Percentiles rank a stretch among this genome's conserved stretches.
These are phyloP conservation scores for Lipomyces mesembrius DNA, from an alignment of 805 yeast species.

Conservation along the genomic window DNA sequence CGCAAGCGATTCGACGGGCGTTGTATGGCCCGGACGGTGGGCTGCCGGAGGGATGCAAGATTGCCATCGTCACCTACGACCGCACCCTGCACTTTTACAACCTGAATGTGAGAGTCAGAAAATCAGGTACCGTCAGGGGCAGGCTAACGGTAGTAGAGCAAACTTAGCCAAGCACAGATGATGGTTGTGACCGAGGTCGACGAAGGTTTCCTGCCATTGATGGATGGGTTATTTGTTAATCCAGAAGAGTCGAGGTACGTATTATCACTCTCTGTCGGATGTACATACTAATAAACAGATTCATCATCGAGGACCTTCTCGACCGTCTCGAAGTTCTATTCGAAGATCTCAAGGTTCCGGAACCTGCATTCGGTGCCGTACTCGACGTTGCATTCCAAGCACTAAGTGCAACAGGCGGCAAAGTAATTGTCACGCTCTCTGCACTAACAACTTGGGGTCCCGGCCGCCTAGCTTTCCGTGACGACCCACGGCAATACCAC, in stretches of 20 bases:
- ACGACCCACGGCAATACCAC: conserved; percentile 40
- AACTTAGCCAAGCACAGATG: conserved; percentile 60
- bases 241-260: conserved; percentile 60
- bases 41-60: conserved; percentile 53
- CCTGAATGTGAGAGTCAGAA: conserved; percentile 52
- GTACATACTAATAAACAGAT: conserved; percentile 41
- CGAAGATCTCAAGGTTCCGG: conserved; percentile 51
- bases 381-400: conserved; percentile 68
- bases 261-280: neutral
- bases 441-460: conserved; percentile 81
- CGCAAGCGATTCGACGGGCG: conserved; percentile 69
- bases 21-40: conserved; percentile 50
- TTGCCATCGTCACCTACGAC: conserved; percentile 80
- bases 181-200: conserved; percentile 69
- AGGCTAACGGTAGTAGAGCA: conserved; percentile 20
- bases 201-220: conserved; percentile 82
- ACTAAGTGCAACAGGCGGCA: conserved; percentile 70
- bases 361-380: conserved; percentile 81
- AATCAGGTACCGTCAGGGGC: neutral
- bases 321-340: conserved; percentile 58
- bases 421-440: conserved; percentile 69
- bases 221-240: conserved; percentile 76
- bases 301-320: conserved; percentile 69
- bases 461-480: conserved; percentile 56
- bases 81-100: conserved; percentile 73